These are phyloP conservation scores for Catenaria anguillulae DNA, from an alignment of 371 early-diverging fungal species.

Conservation along the genomic window DNA sequence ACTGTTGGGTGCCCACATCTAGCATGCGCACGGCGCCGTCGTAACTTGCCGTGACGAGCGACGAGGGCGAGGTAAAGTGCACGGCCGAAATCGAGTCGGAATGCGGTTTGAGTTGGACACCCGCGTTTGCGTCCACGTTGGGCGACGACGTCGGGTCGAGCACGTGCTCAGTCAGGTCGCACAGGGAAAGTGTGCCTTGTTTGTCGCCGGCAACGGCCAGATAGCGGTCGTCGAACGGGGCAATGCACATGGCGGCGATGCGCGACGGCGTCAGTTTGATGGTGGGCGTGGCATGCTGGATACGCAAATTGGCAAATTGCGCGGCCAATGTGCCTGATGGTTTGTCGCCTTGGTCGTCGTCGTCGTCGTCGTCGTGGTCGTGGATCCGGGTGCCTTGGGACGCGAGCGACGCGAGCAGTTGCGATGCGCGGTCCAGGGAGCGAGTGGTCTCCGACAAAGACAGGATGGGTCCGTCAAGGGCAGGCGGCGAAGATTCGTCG, in stretches of 20 bases:
- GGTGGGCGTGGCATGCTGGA: not conserved
- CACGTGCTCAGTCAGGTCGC: not conserved
- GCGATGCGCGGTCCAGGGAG: not conserved
- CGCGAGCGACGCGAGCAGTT: not conserved
- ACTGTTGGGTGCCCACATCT: not conserved
- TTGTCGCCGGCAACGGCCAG: not conserved
- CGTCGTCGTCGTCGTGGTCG: not conserved
- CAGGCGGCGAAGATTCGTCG: not conserved
- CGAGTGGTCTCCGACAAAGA: not conserved
- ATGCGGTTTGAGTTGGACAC: not conserved
- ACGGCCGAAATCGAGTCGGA: no score
- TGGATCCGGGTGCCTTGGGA: no score
- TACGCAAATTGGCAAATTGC: not conserved
- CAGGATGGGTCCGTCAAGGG: not conserved
- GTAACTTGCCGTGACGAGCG: not conserved
- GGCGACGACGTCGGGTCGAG: not conserved
- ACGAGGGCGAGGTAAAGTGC: no score
- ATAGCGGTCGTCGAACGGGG: not conserved
- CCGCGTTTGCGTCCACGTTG: not conserved
- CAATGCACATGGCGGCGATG: not conserved
- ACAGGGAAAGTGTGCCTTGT: not conserved
- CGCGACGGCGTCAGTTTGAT: not conserved
- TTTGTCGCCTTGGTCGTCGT: not conserved
- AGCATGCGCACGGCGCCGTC: slow-evolving; percentile 2
- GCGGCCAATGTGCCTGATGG: not conserved